Evolutionary conservation across 495 filamentous ascomycete species (phyloP), one percentile per base, ranked within the genome.

Genomic region (Trichoderma gamsii): DNA sequence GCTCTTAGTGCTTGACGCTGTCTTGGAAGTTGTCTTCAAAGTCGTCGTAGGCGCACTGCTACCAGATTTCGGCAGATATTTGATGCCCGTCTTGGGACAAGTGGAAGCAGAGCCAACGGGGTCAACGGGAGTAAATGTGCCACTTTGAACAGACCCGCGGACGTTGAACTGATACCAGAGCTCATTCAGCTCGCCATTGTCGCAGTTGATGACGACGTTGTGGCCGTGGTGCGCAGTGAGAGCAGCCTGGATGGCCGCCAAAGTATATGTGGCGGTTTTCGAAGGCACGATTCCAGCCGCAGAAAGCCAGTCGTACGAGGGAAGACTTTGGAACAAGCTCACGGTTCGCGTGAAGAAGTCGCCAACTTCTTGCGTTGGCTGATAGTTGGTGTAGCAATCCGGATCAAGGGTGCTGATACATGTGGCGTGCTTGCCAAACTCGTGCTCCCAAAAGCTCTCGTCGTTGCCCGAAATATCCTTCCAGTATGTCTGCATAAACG

Each of bases 141-240:
- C 92, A 3, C 79, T 87, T 72, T 90, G 88, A 18, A 93, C 77
- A 49, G 82, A 86, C 29, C 92, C 92, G 38, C 82, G 80, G 16
- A 93, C 85, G 70, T 92, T 88, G 79, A 86, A 94, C 71, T 87
- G 84, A 75, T 95, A 95, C 86, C 89, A 93, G 23, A 91, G 83
- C 76, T 94, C 87, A 69, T 91, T 86, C 38, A 96, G 76, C 41
- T 70, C 69, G 35, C 79, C 73, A 25, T 78, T 78, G 16, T 76
- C 74, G 73, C 91, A 93, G 61, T 86, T 84, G 18, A 93, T 78
- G 15, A 86, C 85, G 38, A 90, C 89, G 7, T 79, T 76, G 21
- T 84, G 79, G 16, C 90, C 89, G 64, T 86, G 83, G 15, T 84
- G 82, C 21, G 75, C 71, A 32, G 69, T 72, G 13, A 95, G 76